Evolutionary conservation across 345 rosid genomes (phyloP), one percentile per base, ranked within the genome.

Genomic region (Arabidopsis arenosa): DNA sequence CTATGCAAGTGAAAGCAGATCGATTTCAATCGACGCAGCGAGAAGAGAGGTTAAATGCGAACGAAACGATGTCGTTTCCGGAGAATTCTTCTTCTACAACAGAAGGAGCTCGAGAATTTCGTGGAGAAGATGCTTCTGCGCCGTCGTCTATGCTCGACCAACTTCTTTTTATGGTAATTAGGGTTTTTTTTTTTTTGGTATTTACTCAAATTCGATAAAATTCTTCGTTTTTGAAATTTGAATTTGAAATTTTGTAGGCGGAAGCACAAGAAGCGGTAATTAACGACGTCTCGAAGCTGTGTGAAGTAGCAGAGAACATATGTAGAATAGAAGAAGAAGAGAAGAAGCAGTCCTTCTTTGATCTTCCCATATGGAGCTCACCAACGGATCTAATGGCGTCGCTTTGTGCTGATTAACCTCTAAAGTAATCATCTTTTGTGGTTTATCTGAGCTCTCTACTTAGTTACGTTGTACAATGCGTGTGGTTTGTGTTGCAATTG

Each of bases 361-460:
- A 86, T 79, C 89, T 90, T 74, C 85, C 84, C 1, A 68, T 94
- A n/a, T 94, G 97, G 98, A 80, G 83, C 48, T 89, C 96, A 2
- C 95, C 96, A 0, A 78, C 35, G 5, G 85, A 83, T 63, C 86
- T 94, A 15, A 83, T 92, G 95, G 81, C 83, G n/a, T 81, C 89
- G 0, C 89, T 94, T 47, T 87, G 86, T 79, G 86, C 83, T 9
- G 81, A 84, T 52, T 61, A 70, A 58, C 15, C 8, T 3, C 4
- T 45, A 11, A 26, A 7, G 57, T 35, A 40, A 9, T 45, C 3
- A 4, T 6, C 15, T 74, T 40, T 28, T 35, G 3, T 18, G 33
- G 9, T 43, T 60, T 62, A 23, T 41, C 51, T 41, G 12, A 63
- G 13, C 23, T 40, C 33, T 84, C 37, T 63, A 44, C 6, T 9